Evolutionary conservation across 2,329 filamentous ascomycete species (phyloP).

Genomic region (Diaporthe amygdali): DNA sequence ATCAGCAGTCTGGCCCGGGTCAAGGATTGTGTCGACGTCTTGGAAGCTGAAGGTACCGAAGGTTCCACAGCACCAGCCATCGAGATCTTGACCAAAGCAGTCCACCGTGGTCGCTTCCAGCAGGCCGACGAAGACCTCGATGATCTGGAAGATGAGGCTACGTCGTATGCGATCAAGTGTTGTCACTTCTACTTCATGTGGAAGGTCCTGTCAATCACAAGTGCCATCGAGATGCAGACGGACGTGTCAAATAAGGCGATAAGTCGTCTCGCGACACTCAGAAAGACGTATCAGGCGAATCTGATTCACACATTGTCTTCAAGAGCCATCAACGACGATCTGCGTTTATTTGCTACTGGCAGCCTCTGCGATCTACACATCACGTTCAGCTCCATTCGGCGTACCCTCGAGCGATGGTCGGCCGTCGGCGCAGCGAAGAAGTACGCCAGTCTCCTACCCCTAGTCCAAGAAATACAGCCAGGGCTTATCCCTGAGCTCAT

Average conservation of each 20-base stretch:
- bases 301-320: slow-evolving; percentile 73
- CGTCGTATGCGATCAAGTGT: slow-evolving; percentile 76
- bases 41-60: slow-evolving; percentile 67
- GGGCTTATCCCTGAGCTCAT: slow-evolving; percentile 71
- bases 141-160: slow-evolving; percentile 79
- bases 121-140: slow-evolving; percentile 74
- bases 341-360: slow-evolving; percentile 77
- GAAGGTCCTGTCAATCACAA: slow-evolving; percentile 72
- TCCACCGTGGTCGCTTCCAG: slow-evolving; percentile 74
- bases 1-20: slow-evolving; percentile 82
- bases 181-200: slow-evolving; percentile 94
- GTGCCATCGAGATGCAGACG: slow-evolving; percentile 58
- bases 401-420: slow-evolving; percentile 51
- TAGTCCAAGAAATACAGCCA: slow-evolving; percentile 72
- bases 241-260: slow-evolving; percentile 63
- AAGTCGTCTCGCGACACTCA: slow-evolving; percentile 61
- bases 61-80: slow-evolving; percentile 61
- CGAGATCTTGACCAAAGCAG: slow-evolving; percentile 73
- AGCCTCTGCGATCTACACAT: slow-evolving; percentile 83
- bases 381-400: slow-evolving; percentile 75
- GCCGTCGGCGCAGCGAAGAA: slow-evolving; percentile 43
- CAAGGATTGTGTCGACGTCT: slow-evolving; percentile 74
- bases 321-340: slow-evolving; percentile 73
- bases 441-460: slow-evolving; percentile 59
- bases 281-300: slow-evolving; percentile 63